A percentile compares a stretch with the other conserved stretches of the same genome.
Evolutionary conservation across 441 rosid species (phyloP).

Genomic region (Manihot esculenta): DNA sequence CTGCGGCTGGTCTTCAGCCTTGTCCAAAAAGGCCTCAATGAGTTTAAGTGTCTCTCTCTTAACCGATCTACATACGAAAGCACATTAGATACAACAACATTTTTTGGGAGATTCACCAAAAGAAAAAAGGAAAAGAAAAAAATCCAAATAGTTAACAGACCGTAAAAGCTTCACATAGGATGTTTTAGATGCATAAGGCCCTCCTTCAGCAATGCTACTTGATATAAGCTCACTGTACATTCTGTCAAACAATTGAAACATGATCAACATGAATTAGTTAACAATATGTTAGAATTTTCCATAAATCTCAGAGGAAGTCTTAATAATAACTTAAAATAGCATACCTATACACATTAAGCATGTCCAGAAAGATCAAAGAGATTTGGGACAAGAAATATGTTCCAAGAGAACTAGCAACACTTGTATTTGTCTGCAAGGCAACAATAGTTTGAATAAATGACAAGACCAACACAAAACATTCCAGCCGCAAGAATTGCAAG

Average conservation of each 20-base stretch:
- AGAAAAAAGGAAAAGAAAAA: not conserved
- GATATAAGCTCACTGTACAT: constrained; percentile 99
- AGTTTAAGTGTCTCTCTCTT: constrained; percentile 98
- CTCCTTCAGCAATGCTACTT: constrained; percentile 88
- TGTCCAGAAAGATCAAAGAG: constrained; percentile 91
- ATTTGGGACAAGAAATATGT: constrained; percentile 91
- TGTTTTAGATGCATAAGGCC: constrained; percentile 91
- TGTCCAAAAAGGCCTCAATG: constrained; percentile 97
- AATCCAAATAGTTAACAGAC: constrained; percentile 40
- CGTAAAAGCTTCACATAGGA: constrained; percentile 93
- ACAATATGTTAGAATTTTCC: not conserved
- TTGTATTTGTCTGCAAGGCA: constrained; percentile 90
- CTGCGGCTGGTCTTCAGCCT: constrained; percentile 98
- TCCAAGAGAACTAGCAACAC: constrained; percentile 95
- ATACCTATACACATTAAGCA: constrained; percentile 99
- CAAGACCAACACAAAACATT: not conserved
- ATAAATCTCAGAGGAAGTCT: not conserved
- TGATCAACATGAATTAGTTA: constrained; percentile 7
- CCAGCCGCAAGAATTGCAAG: not conserved
- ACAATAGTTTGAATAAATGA: constrained; percentile 9
- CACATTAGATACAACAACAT: constrained; percentile 18
- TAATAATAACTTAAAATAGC: not conserved
- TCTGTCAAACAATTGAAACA: constrained; percentile 43
- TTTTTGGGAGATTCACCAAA: constrained; percentile 10
- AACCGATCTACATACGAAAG: constrained; percentile 70